These are phyloP conservation scores for Lavandula angustifolia DNA, from an alignment of 257 asterid genomes.

Conservation along the genomic window DNA sequence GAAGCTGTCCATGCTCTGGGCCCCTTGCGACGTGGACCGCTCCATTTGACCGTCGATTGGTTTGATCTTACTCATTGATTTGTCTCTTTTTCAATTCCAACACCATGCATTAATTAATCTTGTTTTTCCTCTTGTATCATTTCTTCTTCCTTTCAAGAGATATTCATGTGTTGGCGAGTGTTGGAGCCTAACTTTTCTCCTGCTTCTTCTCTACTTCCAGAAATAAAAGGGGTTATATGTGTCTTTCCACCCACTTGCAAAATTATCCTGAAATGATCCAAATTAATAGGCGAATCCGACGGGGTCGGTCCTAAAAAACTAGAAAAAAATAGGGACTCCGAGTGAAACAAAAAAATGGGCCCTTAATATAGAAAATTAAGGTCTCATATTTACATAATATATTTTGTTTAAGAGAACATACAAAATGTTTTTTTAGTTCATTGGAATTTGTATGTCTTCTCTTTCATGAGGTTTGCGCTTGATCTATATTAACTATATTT, in stretches of 20 bases:
- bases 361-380: too few relatives aligned
- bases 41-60: conserved; percentile 43
- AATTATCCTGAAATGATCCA: too few relatives aligned
- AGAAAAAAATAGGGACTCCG: too few relatives aligned
- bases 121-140: not conserved
- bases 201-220: conserved; percentile 20
- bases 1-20: conserved; percentile 41
- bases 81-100: conserved; percentile 10
- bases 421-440: too few relatives aligned
- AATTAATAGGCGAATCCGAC: too few relatives aligned
- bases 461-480: too few relatives aligned
- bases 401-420: too few relatives aligned
- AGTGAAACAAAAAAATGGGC: too few relatives aligned
- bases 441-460: too few relatives aligned
- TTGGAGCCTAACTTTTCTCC: conserved; percentile 7
- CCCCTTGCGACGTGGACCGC: conserved; percentile 39
- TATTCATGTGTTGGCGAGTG: not conserved
- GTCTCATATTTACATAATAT: too few relatives aligned
- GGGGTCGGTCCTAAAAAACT: too few relatives aligned
- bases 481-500: too few relatives aligned
- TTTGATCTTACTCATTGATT: conserved; percentile 23
- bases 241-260: not conserved
- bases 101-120: conserved; percentile 1
- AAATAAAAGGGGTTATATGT: not conserved
- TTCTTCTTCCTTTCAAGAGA: not conserved